Evolutionary conservation across 495 filamentous ascomycete genomes (phyloP).

Genomic region (Aspergillus taichungensis): DNA sequence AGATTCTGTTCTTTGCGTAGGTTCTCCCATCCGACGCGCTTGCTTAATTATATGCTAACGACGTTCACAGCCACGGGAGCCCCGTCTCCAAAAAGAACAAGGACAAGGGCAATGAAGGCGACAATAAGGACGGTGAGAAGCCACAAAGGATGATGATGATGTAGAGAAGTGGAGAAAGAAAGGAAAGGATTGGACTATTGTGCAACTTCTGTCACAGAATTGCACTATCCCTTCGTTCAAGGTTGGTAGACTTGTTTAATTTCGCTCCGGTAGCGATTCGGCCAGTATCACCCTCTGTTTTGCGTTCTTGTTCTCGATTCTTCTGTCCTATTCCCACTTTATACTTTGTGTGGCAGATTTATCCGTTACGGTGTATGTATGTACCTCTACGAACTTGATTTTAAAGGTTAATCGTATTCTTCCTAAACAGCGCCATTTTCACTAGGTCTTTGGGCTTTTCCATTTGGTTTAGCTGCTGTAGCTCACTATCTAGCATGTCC

Average conservation of each 20-base stretch:
- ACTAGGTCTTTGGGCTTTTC: no score
- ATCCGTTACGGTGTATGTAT: no score
- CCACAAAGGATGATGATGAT: constrained; percentile 19
- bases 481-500: no score
- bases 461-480: no score
- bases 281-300: not conserved
- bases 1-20: constrained; percentile 89
- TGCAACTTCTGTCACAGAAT: not conserved
- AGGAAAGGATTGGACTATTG: not conserved
- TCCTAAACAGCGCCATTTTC: no score
- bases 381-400: no score
- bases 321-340: not conserved
- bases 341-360: not conserved
- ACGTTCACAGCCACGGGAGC: constrained; percentile 46
- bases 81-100: constrained; percentile 49
- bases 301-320: not conserved
- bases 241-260: not conserved
- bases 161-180: not conserved
- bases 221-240: no score
- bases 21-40: constrained; percentile 11
- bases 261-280: constrained; percentile 5
- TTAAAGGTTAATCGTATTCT: no score
- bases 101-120: constrained; percentile 12
- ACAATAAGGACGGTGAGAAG: constrained; percentile 21
- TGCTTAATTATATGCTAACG: no score